Percentiles rank a stretch among this genome's conserved stretches.
Conservation (phyloP, 2,329 filamentous ascomycete genomes). For the Alternaria triticina region DNA sequence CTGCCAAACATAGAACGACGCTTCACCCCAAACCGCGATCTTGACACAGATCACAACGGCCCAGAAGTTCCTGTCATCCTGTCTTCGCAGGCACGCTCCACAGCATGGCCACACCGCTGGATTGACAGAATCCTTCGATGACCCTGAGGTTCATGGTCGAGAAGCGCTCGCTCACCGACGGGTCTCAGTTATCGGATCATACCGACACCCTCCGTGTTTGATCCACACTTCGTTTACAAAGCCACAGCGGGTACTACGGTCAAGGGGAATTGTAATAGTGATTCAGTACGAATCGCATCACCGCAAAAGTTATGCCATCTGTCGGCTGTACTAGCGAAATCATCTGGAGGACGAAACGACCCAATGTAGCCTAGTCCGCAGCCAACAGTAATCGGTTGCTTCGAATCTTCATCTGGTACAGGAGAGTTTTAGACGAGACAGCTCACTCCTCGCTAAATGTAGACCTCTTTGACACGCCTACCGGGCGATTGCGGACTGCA, state of each 20-base stretch:
- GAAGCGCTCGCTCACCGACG: slow-evolving; percentile 12
- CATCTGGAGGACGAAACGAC: slow-evolving; percentile 29
- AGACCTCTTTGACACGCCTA: slow-evolving; percentile 25
- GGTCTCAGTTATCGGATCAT: slow-evolving; percentile 24
- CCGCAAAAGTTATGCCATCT: slow-evolving; percentile 28
- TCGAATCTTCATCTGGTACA: slow-evolving; percentile 33
- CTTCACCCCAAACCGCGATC: slow-evolving; percentile 26
- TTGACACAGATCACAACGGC: slow-evolving; percentile 21
- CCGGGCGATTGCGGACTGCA: slow-evolving; percentile 20
- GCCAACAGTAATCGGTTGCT: slow-evolving; percentile 20
- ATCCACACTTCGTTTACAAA: slow-evolving; percentile 17
- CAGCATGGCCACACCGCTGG: slow-evolving; percentile 17
- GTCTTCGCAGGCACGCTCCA: slow-evolving; percentile 27
- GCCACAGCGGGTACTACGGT: slow-evolving; percentile 8
- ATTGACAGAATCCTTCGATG: slow-evolving; percentile 16
- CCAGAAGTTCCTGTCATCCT: slow-evolving; percentile 25
- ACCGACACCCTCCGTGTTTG: slow-evolving; percentile 15
- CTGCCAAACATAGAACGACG: slow-evolving; percentile 35
- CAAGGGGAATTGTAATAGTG: slow-evolving; percentile 25
- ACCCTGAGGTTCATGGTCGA: slow-evolving; percentile 2
- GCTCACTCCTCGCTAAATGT: slow-evolving; percentile 22
- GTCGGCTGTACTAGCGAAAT: slow-evolving; percentile 32
- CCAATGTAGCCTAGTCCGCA: slow-evolving; percentile 27
- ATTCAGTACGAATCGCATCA: slow-evolving; percentile 23
- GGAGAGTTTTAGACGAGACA: slow-evolving; percentile 19